These are phyloP conservation scores for Zygosaccharomyces sapae DNA, from an alignment of 1,139 yeast genomes.

Conservation along the genomic window DNA sequence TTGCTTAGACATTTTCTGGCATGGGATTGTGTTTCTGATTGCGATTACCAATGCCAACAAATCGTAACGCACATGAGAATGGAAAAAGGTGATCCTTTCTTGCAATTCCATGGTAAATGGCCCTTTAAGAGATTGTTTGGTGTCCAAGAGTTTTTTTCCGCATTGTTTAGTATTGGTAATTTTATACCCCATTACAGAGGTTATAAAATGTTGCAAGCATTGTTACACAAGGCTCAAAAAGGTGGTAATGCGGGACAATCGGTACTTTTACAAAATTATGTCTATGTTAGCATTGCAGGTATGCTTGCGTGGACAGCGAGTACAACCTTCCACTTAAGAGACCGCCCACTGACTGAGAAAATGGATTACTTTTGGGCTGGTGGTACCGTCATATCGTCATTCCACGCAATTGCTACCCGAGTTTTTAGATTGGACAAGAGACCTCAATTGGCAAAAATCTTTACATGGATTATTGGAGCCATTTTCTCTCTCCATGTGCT, in stretches of 20 bases:
- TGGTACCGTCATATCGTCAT: slow-evolving; percentile 73
- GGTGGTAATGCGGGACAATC: slow-evolving; percentile 16
- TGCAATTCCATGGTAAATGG: slow-evolving; percentile 97
- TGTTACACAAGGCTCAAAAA: slow-evolving; percentile 14
- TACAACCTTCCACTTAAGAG: slow-evolving; percentile 83
- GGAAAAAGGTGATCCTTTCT: slow-evolving; percentile 46
- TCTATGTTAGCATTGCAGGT: slow-evolving; percentile 49
- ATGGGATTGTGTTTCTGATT: slow-evolving; percentile 80
- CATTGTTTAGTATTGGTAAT: slow-evolving; percentile 74
- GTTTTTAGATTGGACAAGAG: slow-evolving; percentile 52
- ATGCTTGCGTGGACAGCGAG: slow-evolving; percentile 88
- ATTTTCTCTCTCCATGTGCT: slow-evolving; percentile 59
- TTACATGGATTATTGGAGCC: slow-evolving; percentile 44
- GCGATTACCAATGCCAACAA: slow-evolving; percentile 91
- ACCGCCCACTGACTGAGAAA: slow-evolving; percentile 71
- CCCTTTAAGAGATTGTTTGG: slow-evolving; percentile 75
- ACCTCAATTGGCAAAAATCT: slow-evolving; percentile 32
- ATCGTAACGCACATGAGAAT: slow-evolving; percentile 56
- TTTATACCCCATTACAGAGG: slow-evolving; percentile 72
- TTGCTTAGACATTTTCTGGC: slow-evolving; percentile 43
- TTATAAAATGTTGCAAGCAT: slow-evolving; percentile 38
- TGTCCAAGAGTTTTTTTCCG: slow-evolving; percentile 80
- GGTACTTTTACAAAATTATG: slow-evolving; percentile 27
- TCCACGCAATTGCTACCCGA: slow-evolving; percentile 62
- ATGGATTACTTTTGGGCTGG: slow-evolving; percentile 93